These are phyloP conservation scores for Cladosporium sphaerospermum DNA, from an alignment of 2,329 filamentous ascomycete species.

Conservation along the genomic window DNA sequence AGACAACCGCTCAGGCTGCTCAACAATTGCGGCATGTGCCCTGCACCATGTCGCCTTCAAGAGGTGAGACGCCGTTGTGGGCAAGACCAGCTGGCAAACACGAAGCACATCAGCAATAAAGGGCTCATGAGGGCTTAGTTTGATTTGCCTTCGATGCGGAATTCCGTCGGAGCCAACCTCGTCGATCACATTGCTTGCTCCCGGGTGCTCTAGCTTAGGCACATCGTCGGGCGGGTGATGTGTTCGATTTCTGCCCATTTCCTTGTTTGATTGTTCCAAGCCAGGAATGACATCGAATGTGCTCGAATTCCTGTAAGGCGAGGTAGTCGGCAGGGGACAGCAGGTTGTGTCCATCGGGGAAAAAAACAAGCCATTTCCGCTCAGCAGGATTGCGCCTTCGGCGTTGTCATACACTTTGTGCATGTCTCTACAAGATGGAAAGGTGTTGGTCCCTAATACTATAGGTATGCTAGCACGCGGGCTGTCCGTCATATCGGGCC, in stretches of 20 bases:
- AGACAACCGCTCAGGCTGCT: constrained; percentile 12
- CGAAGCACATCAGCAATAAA: constrained; percentile 21
- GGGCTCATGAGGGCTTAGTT: constrained; percentile 21
- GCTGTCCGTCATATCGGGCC: constrained; percentile 16
- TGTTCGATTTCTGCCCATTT: constrained; percentile 25
- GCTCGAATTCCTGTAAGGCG: constrained; percentile 21
- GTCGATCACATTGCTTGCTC: constrained; percentile 20
- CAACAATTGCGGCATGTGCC: constrained; percentile 18
- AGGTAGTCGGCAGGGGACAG: constrained; percentile 19
- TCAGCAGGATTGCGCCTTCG: constrained; percentile 19
- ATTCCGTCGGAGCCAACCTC: constrained; percentile 20
- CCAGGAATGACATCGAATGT: constrained; percentile 11
- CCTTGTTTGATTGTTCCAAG: constrained; percentile 10
- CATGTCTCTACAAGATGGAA: constrained; percentile 21
- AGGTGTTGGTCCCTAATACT: constrained; percentile 14
- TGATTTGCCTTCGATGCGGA: constrained; percentile 25
- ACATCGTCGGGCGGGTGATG: constrained; percentile 14
- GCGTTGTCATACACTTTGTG: constrained; percentile 17
- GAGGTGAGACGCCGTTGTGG: constrained; percentile 16
- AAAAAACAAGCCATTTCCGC: constrained; percentile 20
- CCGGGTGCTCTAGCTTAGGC: constrained; percentile 17
- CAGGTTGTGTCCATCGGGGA: constrained; percentile 16
- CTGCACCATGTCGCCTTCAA: constrained; percentile 27
- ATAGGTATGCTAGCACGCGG: constrained; percentile 21
- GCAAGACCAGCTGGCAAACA: constrained; percentile 25